Conservation (phyloP, 768 basidiomycete species). For the Trametes maxima region DNA sequence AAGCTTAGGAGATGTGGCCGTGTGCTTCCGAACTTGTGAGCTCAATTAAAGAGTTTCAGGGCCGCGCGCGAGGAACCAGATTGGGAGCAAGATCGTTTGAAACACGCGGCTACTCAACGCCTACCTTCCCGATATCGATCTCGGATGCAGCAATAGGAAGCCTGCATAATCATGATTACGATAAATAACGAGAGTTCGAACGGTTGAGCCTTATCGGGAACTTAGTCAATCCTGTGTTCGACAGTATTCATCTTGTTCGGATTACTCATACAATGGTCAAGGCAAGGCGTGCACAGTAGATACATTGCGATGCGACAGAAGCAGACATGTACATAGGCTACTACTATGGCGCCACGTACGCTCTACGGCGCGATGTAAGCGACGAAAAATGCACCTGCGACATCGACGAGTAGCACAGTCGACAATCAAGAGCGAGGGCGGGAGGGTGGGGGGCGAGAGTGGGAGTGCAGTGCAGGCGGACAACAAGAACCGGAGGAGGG, state of each 20-base stretch:
- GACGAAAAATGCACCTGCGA: neutral
- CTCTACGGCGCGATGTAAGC: neutral
- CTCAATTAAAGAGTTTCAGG: neutral
- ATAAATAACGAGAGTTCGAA: neutral
- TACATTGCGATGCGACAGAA: conserved; percentile 14
- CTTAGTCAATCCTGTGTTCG: neutral
- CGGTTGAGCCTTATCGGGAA: neutral
- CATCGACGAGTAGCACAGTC: neutral
- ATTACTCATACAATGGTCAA: conserved; percentile 2
- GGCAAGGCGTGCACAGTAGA: conserved; percentile 8
- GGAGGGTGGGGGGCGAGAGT: neutral
- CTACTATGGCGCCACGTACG: neutral
- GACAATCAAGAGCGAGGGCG: neutral
- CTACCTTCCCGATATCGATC: neutral
- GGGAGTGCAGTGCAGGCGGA: neutral
- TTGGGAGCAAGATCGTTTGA: neutral
- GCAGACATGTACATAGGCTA: conserved; percentile 12
- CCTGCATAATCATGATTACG: neutral
- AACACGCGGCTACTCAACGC: conserved; percentile 17
- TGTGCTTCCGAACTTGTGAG: neutral
- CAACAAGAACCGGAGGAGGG: neutral
- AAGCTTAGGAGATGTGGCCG: no score
- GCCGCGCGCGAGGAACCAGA: neutral
- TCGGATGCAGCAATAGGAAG: neutral
- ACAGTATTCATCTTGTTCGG: no score